Percentiles rank a stretch among this genome's conserved stretches.
Conservation (phyloP, 1,284 basidiomycete species). For the Rhodofomes roseus region DNA sequence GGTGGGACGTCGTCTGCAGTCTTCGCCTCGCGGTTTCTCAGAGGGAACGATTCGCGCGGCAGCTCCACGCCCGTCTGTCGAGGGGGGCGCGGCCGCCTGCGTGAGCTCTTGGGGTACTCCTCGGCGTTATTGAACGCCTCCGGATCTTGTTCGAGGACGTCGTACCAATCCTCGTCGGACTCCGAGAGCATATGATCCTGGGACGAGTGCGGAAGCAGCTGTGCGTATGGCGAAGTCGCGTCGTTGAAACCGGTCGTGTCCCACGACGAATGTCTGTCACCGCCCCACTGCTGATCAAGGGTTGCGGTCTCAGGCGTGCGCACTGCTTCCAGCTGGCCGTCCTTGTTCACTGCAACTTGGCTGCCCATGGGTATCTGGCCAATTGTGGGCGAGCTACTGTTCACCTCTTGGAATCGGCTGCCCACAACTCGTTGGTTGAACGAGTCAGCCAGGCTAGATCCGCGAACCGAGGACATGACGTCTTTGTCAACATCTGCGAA, state of each 20-base stretch:
- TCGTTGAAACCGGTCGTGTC: slow-evolving; percentile 30
- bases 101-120: slow-evolving; percentile 23
- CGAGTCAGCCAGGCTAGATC: slow-evolving; percentile 50
- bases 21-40: slow-evolving; percentile 31
- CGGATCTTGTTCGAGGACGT: slow-evolving; percentile 37
- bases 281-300: slow-evolving; percentile 44
- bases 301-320: slow-evolving; percentile 32
- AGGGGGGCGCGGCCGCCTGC: slow-evolving; percentile 23
- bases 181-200: slow-evolving; percentile 23
- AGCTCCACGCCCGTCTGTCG: slow-evolving; percentile 28
- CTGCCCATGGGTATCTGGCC: slow-evolving; percentile 64
- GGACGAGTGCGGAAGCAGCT: slow-evolving; percentile 21
- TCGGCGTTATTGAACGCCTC: slow-evolving; percentile 37
- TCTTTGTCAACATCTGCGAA: slow-evolving; percentile 38
- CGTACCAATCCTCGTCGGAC: slow-evolving; percentile 48
- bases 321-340: slow-evolving; percentile 42
- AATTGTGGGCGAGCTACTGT: slow-evolving; percentile 51
- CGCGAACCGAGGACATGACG: slow-evolving; percentile 23
- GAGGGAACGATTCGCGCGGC: slow-evolving; percentile 62
- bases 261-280: slow-evolving; percentile 44
- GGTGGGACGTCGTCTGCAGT: slow-evolving; percentile 40
- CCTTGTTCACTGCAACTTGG: slow-evolving; percentile 49
- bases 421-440: slow-evolving; percentile 61
- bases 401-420: slow-evolving; percentile 69
- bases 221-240: slow-evolving; percentile 18